A percentile compares a stretch with the other conserved stretches of the same genome.
phyloP scores from a whole-genome alignment of 2,329 filamentous ascomycete species.

The Fusarium caatingaense region DNA sequence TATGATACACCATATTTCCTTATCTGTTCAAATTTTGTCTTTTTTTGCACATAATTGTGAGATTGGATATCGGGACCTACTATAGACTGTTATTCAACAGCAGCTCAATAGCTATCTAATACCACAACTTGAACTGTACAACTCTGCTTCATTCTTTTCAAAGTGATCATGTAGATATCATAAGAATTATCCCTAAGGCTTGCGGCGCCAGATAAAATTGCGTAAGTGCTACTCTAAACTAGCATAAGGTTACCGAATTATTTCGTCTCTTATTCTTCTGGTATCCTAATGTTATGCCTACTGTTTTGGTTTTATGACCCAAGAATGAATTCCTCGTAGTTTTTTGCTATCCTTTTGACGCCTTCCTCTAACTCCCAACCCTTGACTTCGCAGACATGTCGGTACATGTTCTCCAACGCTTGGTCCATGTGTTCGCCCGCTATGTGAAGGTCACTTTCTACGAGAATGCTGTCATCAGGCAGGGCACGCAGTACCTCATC shows the following conservation, averaged over 20 bases:
- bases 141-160: neutral
- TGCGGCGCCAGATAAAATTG: neutral
- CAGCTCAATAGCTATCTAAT: constrained; percentile 35
- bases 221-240: neutral
- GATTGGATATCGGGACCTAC: neutral
- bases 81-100: constrained; percentile 14
- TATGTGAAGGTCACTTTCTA: constrained; percentile 90
- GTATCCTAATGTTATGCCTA: neutral
- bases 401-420: constrained; percentile 77
- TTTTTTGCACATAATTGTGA: constrained; percentile 19
- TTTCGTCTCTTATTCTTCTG: neutral
- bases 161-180: constrained; percentile 5
- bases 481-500: constrained; percentile 76
- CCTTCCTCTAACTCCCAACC: constrained; percentile 82
- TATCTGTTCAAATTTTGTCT: constrained; percentile 17
- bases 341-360: constrained; percentile 72
- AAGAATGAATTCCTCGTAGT: constrained; percentile 83
- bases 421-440: constrained; percentile 86
- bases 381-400: constrained; percentile 81
- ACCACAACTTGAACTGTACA: constrained; percentile 20
- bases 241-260: neutral
- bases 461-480: constrained; percentile 81
- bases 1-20: constrained; percentile 30
- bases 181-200: neutral
- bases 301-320: constrained; percentile 55